Conservation (phyloP, 192 early-diverging fungal species). For the Entomortierella parvispora region DNA sequence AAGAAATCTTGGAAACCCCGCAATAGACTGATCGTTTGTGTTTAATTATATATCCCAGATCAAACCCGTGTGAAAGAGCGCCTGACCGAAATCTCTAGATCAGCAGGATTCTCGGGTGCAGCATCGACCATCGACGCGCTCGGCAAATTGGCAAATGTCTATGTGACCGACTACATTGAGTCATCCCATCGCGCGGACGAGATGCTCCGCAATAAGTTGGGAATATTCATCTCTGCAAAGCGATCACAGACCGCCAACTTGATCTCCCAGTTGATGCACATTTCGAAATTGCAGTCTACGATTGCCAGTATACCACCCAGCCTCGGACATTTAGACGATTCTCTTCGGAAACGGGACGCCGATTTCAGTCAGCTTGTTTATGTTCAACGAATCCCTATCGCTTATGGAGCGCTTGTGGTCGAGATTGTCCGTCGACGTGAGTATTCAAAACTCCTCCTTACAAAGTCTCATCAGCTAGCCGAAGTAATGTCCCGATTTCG, state of each 20-base stretch:
- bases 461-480: slow-evolving; percentile 53
- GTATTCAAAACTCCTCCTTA: slow-evolving; percentile 53
- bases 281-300: slow-evolving; percentile 53
- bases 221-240: slow-evolving; percentile 49
- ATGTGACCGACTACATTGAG: slow-evolving; percentile 54
- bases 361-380: slow-evolving; percentile 51
- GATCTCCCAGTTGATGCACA: slow-evolving; percentile 51
- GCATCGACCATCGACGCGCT: slow-evolving; percentile 57
- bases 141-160: slow-evolving; percentile 55
- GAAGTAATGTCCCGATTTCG: slow-evolving; percentile 54
- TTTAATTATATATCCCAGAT: slow-evolving; percentile 6
- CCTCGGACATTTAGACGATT: slow-evolving; percentile 35
- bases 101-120: slow-evolving; percentile 20
- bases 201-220: slow-evolving; percentile 39
- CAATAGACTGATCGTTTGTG: neutral
- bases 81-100: slow-evolving; percentile 21
- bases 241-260: slow-evolving; percentile 45
- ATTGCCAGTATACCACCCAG: slow-evolving; percentile 54
- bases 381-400: slow-evolving; percentile 56
- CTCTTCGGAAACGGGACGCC: slow-evolving; percentile 36
- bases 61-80: slow-evolving; percentile 22
- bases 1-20: neutral
- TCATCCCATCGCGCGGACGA: slow-evolving; percentile 23
- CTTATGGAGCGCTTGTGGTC: slow-evolving; percentile 60
- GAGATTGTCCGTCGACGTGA: slow-evolving; percentile 65